Conservation (phyloP, 768 basidiomycete genomes). For the Leucosporidium creatinivorum region DNA sequence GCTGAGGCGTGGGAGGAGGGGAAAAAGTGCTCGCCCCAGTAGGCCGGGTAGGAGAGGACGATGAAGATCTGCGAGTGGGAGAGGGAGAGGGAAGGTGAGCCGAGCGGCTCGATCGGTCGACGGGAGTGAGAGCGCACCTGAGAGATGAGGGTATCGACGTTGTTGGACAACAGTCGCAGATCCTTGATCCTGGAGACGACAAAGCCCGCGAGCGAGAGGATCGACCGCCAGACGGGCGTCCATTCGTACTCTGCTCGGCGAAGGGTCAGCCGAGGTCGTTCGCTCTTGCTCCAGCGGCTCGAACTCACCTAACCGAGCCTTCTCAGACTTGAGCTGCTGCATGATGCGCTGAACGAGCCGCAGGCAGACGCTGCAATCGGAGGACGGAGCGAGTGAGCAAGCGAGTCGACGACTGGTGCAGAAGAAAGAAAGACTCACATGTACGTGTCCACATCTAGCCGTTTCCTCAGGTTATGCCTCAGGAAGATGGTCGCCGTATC, state of each 20-base stretch:
- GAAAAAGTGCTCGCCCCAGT: constrained; percentile 30
- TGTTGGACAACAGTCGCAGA: neutral
- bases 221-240: constrained; percentile 24
- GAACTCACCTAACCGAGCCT: constrained; percentile 10
- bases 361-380: constrained; percentile 17
- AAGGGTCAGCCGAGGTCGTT: neutral
- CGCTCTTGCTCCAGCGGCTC: rapidly evolving
- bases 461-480: constrained; percentile 20
- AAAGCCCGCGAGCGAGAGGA: constrained; percentile 24
- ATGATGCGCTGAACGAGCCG: constrained; percentile 21
- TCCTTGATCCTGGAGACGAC: constrained; percentile 11
- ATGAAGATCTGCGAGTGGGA: constrained; percentile 22
- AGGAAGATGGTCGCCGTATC: constrained; percentile 27
- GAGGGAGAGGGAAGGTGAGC: too few relatives aligned
- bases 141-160: constrained; percentile 23
- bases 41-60: constrained; percentile 22
- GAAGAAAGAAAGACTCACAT: constrained; percentile 8
- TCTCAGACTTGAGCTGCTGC: constrained; percentile 30
- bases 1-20: neutral
- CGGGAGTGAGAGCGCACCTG: constrained; percentile 5
- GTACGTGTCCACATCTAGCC: constrained; percentile 30
- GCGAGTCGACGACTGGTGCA: neutral
- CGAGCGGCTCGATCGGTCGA: neutral
- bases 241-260: constrained; percentile 20
- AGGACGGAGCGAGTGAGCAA: too few relatives aligned